Percentiles rank a stretch among this genome's conserved stretches.
Evolutionary conservation across 2,329 filamentous ascomycete genomes (phyloP).

Genomic region (Peltaster fructicola): DNA sequence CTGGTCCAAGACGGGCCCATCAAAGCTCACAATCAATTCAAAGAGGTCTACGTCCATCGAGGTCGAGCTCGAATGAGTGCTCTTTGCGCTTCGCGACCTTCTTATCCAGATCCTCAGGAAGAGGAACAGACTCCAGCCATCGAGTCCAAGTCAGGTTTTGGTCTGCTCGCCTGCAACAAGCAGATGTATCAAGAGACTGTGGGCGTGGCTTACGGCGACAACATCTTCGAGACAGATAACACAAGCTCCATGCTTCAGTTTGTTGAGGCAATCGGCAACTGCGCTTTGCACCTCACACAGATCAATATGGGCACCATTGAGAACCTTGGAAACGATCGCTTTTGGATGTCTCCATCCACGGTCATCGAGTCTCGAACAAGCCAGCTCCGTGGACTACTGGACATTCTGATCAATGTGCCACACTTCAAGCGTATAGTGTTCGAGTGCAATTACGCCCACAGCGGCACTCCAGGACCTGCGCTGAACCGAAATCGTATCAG

Average conservation of each 20-base stretch:
- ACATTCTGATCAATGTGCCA: neutral
- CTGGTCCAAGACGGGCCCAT: slow-evolving; percentile 2
- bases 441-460: no score
- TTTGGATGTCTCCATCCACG: neutral
- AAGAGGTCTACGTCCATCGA: slow-evolving; percentile 1
- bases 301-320: slow-evolving; percentile 1
- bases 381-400: neutral
- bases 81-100: neutral
- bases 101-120: slow-evolving; percentile 2
- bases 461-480: no score
- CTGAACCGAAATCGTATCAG: no score
- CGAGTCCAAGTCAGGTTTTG: neutral
- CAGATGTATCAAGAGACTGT: neutral
- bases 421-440: no score
- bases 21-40: slow-evolving; percentile 1
- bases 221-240: neutral
- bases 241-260: neutral
- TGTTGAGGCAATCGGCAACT: neutral
- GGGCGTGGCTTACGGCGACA: neutral
- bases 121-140: slow-evolving; percentile 1
- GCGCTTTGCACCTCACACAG: neutral
- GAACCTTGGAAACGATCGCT: neutral
- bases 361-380: neutral
- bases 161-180: neutral
- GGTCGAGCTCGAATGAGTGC: slow-evolving; percentile 3